A percentile compares a stretch with the other conserved stretches of the same genome.
Conservation (phyloP, 352 stramenopile species). For the Blastocystis sp. region DNA sequence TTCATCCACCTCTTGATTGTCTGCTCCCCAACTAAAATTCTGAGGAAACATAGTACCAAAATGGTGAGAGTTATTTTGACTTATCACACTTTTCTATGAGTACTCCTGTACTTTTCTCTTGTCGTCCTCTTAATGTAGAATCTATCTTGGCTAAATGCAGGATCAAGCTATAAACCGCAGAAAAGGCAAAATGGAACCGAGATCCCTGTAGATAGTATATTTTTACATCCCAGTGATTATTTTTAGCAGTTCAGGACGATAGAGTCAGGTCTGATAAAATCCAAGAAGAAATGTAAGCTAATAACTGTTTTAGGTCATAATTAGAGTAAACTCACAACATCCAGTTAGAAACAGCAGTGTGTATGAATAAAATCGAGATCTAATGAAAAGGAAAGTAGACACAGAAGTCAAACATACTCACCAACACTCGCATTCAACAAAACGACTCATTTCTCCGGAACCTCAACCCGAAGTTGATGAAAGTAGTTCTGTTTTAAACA, state of each 20-base stretch:
- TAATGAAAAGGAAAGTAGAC: not conserved
- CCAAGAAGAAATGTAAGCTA: not conserved
- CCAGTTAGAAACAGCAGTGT: not conserved
- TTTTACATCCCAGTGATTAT: not conserved
- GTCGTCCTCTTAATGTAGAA: not conserved
- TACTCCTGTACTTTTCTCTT: not conserved
- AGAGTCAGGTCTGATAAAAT: not conserved
- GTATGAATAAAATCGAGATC: not conserved
- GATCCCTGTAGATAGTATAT: not conserved
- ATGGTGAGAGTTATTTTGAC: not conserved
- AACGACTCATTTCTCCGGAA: not conserved
- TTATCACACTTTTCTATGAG: not conserved
- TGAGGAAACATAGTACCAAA: not conserved
- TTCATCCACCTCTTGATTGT: not conserved
- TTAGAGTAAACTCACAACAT: not conserved
- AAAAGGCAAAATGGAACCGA: not conserved
- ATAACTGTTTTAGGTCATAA: not conserved
- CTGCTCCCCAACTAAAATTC: not conserved
- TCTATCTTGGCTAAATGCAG: not conserved
- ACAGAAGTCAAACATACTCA: not conserved
- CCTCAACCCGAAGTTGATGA: not conserved
- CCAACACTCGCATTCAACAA: not conserved
- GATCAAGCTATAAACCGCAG: slow-evolving; percentile 23
- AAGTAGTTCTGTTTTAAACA: not conserved
- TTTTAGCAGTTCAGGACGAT: not conserved